Base-by-base conservation (phyloP, 108 stramenopile genomes). In the Skeletonema menzelii region DNA sequence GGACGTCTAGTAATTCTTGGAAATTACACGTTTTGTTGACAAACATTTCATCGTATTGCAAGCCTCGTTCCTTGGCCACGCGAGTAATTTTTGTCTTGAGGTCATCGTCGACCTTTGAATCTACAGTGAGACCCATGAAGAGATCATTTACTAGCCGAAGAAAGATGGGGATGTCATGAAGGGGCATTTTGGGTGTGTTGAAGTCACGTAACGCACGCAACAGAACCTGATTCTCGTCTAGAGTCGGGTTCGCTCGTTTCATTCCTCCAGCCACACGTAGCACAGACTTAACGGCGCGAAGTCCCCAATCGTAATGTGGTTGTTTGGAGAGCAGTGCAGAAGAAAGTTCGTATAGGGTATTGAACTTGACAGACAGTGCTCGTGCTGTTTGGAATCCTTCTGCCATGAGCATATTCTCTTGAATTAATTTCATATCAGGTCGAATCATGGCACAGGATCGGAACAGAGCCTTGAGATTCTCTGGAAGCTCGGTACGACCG, bases 331-430 rank as follows among this genome's bases (percentile, higher is more conserved):
- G 82, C 8, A 96, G 77, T 27, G 92, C 89, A 11, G 90, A 90
- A 15, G 87, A 88, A 35, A 96, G 79, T 65, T 94, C 86, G 66
- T 96, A 96, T 12, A 96, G 77, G 3, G 94, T 96, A 32, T 95
- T 95, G 67, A 96, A 95, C 71, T 96, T 96, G 56, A 96, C 88
- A 17, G 94, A 89, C 22, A 96, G 77, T 10, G 79, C 76, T n/a
- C 92, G 85, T 10, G 95, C 95, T 13, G 86, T 90, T 73, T 95
- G 91, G 64, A 96, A 96, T 17, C 95, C 95, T 71, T 96, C 95
- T 14, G 92, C 87, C 95, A 96, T 95, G 26, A 96, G 84, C 95
- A 96, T 96, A 76, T 96, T 96, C 73, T 96, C 95, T 71, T 92
- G 92, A 62, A 96, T 96, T 22, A 91, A 87, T 62, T 89, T 93